Evolutionary conservation across 441 rosid genomes (phyloP).

Genomic region (Euphorbia schlechtendalii): DNA sequence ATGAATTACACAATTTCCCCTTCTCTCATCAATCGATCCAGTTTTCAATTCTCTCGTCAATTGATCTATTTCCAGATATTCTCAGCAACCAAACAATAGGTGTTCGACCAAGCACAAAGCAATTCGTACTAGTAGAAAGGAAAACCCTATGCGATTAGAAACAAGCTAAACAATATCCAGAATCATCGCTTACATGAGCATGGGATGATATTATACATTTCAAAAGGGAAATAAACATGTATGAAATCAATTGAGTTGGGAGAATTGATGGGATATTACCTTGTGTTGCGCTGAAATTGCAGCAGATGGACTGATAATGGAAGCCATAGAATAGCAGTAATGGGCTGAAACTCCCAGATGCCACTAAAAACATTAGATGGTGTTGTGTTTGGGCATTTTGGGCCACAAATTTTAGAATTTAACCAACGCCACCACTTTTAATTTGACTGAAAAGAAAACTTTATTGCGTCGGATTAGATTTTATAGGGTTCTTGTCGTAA

Average conservation of each 20-base stretch:
- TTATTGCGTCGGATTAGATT: no score
- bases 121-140: neutral
- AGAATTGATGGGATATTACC: conserved; percentile 30
- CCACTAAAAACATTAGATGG: neutral
- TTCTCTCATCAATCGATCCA: neutral
- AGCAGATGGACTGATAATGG: conserved; percentile 38
- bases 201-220: neutral
- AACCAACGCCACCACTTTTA: conserved; percentile 10
- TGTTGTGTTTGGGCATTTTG: neutral
- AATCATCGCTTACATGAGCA: neutral
- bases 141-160: neutral
- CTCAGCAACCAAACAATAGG: conserved; percentile 2
- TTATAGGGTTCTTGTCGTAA: no score
- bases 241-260: neutral
- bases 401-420: conserved; percentile 14
- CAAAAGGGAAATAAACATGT: neutral
- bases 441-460: no score
- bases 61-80: neutral
- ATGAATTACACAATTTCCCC: neutral
- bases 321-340: conserved; percentile 33
- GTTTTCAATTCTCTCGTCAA: neutral
- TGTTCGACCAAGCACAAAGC: neutral
- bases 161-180: neutral
- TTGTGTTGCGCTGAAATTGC: conserved; percentile 31
- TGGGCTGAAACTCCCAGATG: neutral